Percentiles rank a stretch among this genome's conserved stretches.
Evolutionary conservation across 1,139 yeast genomes (phyloP).

Genomic region (Pichia sp.): DNA sequence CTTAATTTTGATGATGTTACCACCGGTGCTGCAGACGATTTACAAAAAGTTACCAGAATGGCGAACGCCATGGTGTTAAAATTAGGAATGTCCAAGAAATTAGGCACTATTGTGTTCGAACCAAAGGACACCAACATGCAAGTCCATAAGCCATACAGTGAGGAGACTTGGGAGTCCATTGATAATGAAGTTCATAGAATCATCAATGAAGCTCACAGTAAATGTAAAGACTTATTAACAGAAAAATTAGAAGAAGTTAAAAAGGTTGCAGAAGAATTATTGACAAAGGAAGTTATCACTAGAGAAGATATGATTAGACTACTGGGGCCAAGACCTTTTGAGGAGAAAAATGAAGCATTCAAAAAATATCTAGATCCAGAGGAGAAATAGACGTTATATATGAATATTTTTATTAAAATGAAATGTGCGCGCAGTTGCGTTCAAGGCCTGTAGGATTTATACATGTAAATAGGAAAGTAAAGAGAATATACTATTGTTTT

Average conservation of each 20-base stretch:
- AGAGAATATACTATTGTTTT: no score
- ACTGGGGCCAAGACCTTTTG: constrained; percentile 69
- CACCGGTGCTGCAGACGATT: constrained; percentile 76
- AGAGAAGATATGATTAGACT: constrained; percentile 74
- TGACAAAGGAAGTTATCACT: constrained; percentile 63
- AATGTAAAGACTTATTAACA: constrained; percentile 45
- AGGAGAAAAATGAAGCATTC: constrained; percentile 72
- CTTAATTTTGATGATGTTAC: constrained; percentile 70
- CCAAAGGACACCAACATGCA: constrained; percentile 21
- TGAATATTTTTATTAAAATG: no score
- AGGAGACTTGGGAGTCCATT: constrained; percentile 55
- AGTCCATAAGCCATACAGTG: constrained; percentile 49
- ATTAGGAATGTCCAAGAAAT: constrained; percentile 65
- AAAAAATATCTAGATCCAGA: constrained; percentile 49
- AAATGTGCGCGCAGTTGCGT: no score
- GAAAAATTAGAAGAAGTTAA: constrained; percentile 58
- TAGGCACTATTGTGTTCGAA: constrained; percentile 36
- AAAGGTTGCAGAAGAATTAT: constrained; percentile 59
- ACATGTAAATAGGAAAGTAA: no score
- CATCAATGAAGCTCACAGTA: constrained; percentile 43
- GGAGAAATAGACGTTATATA: neutral
- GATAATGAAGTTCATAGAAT: constrained; percentile 60
- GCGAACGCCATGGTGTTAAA: constrained; percentile 72
- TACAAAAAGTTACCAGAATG: constrained; percentile 69
- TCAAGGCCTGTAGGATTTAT: no score